These are phyloP conservation scores for Skeletonema costatum DNA, from an alignment of 108 stramenopile genomes.

Conservation along the genomic window DNA sequence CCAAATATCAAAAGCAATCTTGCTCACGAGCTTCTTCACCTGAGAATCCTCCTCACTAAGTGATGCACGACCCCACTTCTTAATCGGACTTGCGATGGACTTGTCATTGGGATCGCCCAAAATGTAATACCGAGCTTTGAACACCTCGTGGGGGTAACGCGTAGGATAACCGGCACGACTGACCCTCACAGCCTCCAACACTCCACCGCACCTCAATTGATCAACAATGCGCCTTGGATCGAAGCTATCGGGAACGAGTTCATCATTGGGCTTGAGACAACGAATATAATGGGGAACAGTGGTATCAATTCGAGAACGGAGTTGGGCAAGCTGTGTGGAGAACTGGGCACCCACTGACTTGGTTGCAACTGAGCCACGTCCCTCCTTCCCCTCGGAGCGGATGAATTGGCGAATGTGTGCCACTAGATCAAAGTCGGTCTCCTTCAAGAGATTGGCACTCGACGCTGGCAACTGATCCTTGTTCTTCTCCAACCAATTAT, in stretches of 20 bases:
- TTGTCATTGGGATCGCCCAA: constrained; percentile 63
- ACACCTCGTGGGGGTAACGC: constrained; percentile 84
- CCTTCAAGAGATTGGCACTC: constrained; percentile 66
- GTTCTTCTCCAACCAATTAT: constrained; percentile 89
- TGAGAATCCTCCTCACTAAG: constrained; percentile 39
- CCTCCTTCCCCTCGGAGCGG: constrained; percentile 73
- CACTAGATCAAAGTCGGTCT: constrained; percentile 68
- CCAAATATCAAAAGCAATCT: constrained; percentile 88
- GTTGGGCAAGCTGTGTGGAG: constrained; percentile 75
- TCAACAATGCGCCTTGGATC: constrained; percentile 90
- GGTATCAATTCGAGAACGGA: constrained; percentile 83
- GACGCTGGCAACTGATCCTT: constrained; percentile 86
- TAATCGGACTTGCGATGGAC: constrained; percentile 52
- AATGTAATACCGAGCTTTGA: constrained; percentile 80
- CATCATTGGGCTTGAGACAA: constrained; percentile 93
- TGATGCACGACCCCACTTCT: constrained; percentile 10
- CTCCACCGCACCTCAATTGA: constrained; percentile 93
- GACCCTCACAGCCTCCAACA: constrained; percentile 96
- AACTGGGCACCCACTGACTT: constrained; percentile 87
- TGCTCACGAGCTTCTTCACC: constrained; percentile 73
- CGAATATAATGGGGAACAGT: constrained; percentile 92
- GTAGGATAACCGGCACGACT: constrained; percentile 95
- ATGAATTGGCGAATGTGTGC: constrained; percentile 62
- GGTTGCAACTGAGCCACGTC: constrained; percentile 77
- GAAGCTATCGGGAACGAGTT: constrained; percentile 75